Evolutionary conservation across 108 stramenopile species (phyloP).

Genomic region (Nitzschia sp.): DNA sequence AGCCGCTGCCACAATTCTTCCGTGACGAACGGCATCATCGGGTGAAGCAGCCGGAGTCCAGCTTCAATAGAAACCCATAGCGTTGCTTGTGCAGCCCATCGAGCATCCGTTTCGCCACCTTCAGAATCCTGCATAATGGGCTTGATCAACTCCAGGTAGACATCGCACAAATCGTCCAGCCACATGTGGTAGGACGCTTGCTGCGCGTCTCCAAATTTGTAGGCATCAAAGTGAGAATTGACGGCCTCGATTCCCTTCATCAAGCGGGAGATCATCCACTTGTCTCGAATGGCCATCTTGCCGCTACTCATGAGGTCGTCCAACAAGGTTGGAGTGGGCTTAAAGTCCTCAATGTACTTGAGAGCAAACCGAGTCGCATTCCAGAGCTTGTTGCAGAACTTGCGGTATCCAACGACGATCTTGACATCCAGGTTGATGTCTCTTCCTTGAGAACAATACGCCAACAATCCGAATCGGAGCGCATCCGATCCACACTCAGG

Average conservation of each 20-base stretch:
- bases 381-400: constrained; percentile 99
- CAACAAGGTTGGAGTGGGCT: constrained; percentile 77
- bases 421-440: constrained; percentile 99
- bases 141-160: constrained; percentile 98
- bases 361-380: constrained; percentile 94
- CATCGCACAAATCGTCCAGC: constrained; percentile 96
- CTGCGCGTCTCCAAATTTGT: constrained; percentile 92
- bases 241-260: constrained; percentile 75
- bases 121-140: constrained; percentile 86
- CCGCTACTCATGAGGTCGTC: constrained; percentile 82
- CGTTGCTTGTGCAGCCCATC: constrained; percentile 93
- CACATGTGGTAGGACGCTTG: constrained; percentile 86
- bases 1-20: constrained; percentile 99
- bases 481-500: constrained; percentile 99
- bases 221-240: constrained; percentile 72
- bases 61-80: constrained; percentile 92
- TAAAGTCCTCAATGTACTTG: constrained; percentile 89
- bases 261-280: constrained; percentile 92
- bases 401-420: constrained; percentile 95
- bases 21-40: constrained; percentile 99
- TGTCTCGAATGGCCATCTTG: constrained; percentile 85
- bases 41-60: constrained; percentile 94
- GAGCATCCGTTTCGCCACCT: constrained; percentile 61
- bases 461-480: constrained; percentile 96
- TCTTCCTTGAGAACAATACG: constrained; percentile 97